Percentiles rank a stretch among this genome's conserved stretches.
These are phyloP conservation scores for Picochlorum sp. DNA, from an alignment of 139 green algal genomes.

Conservation along the genomic window DNA sequence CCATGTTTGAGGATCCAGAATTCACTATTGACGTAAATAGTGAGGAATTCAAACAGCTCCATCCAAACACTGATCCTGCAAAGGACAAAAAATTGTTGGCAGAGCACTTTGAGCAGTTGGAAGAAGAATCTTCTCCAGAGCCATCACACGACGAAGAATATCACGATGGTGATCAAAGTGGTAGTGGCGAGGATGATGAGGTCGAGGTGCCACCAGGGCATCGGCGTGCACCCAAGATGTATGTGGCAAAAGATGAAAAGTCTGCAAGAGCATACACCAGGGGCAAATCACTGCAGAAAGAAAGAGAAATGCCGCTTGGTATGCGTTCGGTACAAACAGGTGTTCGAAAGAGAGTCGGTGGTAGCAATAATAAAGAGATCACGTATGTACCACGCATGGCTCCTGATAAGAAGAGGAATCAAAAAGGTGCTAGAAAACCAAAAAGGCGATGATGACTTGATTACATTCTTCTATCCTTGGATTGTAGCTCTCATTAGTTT, in stretches of 20 bases:
- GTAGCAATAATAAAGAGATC: slow-evolving; percentile 56
- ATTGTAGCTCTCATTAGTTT: background rate
- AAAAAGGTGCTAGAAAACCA: slow-evolving; percentile 12
- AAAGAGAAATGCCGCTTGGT: slow-evolving; percentile 46
- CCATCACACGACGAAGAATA: too few relatives aligned
- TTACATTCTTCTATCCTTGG: background rate
- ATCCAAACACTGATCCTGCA: slow-evolving; percentile 67
- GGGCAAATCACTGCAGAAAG: slow-evolving; percentile 31
- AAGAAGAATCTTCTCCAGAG: background rate
- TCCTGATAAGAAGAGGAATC: slow-evolving; percentile 14
- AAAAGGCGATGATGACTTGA: background rate
- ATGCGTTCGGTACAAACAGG: slow-evolving; percentile 25
- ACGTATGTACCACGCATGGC: slow-evolving; percentile 40
- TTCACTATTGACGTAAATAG: slow-evolving; percentile 75
- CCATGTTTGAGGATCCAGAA: slow-evolving; percentile 75
- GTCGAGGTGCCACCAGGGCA: slow-evolving; percentile 5
- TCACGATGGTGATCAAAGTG: too few relatives aligned
- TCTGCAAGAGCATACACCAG: slow-evolving; percentile 54
- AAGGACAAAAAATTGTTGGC: slow-evolving; percentile 40
- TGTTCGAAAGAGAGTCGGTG: slow-evolving; percentile 4
- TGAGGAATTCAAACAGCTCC: slow-evolving; percentile 70
- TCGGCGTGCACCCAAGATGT: slow-evolving; percentile 48
- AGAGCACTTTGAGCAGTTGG: slow-evolving; percentile 55
- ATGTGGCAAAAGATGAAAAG: slow-evolving; percentile 51
- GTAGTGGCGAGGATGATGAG: slow-evolving; percentile 8